Conservation (phyloP, 345 rosid genomes). For the Brassica carinata region DNA sequence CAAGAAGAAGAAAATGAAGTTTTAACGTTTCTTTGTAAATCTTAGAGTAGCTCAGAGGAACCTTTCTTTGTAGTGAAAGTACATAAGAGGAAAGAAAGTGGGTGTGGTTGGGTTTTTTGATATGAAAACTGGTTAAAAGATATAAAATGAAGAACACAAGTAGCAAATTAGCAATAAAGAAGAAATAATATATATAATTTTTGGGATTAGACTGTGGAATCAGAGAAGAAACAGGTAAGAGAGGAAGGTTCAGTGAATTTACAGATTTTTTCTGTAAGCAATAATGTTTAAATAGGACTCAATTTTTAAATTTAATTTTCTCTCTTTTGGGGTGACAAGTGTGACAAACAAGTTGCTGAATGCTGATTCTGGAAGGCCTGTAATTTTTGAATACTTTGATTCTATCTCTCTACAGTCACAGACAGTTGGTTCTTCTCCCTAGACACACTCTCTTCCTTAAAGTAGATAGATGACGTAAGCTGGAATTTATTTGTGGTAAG, state of each 20-base stretch:
- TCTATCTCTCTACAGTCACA: slow-evolving; percentile 10
- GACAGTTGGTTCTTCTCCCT: slow-evolving; percentile 42
- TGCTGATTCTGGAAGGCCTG: slow-evolving; percentile 37
- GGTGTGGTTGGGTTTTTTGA: slow-evolving; percentile 14
- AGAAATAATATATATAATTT: background rate
- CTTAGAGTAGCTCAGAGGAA: background rate
- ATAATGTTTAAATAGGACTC: background rate
- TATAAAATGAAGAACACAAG: slow-evolving; percentile 26
- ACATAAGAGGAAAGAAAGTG: slow-evolving; percentile 23
- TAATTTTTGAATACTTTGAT: background rate
- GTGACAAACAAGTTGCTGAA: slow-evolving; percentile 43
- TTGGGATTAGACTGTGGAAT: slow-evolving; percentile 31
- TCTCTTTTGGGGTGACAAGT: slow-evolving; percentile 38
- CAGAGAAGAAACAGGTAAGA: slow-evolving; percentile 36
- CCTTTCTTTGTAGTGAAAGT: slow-evolving; percentile 14
- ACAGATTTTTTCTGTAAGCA: slow-evolving; percentile 13
- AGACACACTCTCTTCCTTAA: slow-evolving; percentile 20
- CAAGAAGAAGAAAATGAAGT: background rate
- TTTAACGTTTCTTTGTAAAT: background rate
- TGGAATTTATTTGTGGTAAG: slow-evolving; percentile 18
- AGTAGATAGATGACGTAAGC: slow-evolving; percentile 3
- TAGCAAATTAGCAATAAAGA: slow-evolving; percentile 6
- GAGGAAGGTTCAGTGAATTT: slow-evolving; percentile 46
- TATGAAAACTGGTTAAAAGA: slow-evolving; percentile 16
- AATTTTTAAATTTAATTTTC: background rate